Percentiles rank a stretch among this genome's conserved stretches.
phyloP scores from a whole-genome alignment of 2,329 filamentous ascomycete genomes.

The Colletotrichum navitas region DNA sequence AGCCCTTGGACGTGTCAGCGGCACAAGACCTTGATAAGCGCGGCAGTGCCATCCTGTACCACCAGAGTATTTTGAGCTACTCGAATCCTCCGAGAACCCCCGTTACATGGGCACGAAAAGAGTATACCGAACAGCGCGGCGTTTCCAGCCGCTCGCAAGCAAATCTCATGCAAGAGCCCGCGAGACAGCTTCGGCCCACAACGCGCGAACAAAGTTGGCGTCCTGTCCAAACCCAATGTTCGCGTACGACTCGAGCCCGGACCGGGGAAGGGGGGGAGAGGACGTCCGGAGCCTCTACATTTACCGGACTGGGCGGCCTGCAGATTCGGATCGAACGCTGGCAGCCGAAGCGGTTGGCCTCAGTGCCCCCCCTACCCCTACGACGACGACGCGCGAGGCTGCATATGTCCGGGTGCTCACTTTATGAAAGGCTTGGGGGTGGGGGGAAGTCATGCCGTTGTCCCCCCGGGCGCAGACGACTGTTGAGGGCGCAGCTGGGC shows the following conservation, averaged over 20 bases:
- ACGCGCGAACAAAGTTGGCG: background rate
- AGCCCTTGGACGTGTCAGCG: background rate
- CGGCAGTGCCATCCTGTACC: too few species aligned
- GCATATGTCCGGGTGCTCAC: background rate
- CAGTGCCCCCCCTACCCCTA: background rate
- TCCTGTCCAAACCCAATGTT: background rate
- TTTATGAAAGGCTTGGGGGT: background rate
- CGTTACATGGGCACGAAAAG: too few species aligned
- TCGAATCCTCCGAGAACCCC: background rate
- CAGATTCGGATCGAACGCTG: background rate
- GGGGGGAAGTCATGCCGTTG: background rate
- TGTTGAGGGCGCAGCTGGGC: background rate
- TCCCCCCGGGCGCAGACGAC: background rate
- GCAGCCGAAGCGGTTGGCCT: background rate
- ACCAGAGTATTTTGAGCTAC: too few species aligned
- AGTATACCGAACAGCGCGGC: background rate
- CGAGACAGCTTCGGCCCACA: background rate
- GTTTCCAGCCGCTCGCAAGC: background rate
- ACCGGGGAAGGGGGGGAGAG: background rate
- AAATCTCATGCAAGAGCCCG: background rate
- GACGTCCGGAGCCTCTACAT: background rate
- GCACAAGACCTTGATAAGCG: too few species aligned
- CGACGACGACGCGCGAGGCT: background rate
- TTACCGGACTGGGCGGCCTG: background rate
- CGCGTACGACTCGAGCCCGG: background rate